Percentiles rank a stretch among this genome's conserved stretches.
Conservation (phyloP, 2,329 filamentous ascomycete genomes). For the Botrytis cinerea region DNA sequence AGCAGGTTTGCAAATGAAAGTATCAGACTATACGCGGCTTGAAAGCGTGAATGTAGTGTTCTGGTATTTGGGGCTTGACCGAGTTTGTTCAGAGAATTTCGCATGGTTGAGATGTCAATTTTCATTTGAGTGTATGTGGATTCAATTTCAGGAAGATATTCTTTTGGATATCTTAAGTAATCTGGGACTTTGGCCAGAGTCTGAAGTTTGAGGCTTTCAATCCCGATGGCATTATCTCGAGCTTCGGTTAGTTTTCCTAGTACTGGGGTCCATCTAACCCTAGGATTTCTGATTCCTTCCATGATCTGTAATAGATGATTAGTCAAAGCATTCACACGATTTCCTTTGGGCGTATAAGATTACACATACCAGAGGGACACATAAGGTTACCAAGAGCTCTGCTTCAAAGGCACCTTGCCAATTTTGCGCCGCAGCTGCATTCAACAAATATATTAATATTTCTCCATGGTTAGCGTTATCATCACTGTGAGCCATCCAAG, state of each 20-base stretch:
- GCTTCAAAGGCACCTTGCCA: neutral
- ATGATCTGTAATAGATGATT: neutral
- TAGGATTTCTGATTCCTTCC: conserved; percentile 8
- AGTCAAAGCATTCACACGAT: neutral
- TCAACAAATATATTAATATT: neutral
- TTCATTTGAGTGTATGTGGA: conserved; percentile 3
- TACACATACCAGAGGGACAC: neutral
- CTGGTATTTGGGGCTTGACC: neutral
- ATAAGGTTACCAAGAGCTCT: neutral
- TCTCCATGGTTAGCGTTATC: neutral
- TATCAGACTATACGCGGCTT: neutral
- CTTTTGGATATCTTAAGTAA: neutral
- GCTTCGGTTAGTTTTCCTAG: conserved; percentile 10
- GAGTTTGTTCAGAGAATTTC: neutral
- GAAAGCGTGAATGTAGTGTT: conserved; percentile 9
- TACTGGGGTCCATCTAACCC: neutral
- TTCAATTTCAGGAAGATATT: neutral
- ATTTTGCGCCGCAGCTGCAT: neutral
- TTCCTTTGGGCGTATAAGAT: rapidly evolving
- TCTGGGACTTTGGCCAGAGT: neutral
- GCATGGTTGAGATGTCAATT: neutral
- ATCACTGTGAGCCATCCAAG: conserved; percentile 5
- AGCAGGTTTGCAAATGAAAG: neutral
- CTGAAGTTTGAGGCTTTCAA: neutral
- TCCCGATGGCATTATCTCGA: neutral